Conservation (phyloP, 306 rosid genomes). For the Cicer yamashitae region DNA sequence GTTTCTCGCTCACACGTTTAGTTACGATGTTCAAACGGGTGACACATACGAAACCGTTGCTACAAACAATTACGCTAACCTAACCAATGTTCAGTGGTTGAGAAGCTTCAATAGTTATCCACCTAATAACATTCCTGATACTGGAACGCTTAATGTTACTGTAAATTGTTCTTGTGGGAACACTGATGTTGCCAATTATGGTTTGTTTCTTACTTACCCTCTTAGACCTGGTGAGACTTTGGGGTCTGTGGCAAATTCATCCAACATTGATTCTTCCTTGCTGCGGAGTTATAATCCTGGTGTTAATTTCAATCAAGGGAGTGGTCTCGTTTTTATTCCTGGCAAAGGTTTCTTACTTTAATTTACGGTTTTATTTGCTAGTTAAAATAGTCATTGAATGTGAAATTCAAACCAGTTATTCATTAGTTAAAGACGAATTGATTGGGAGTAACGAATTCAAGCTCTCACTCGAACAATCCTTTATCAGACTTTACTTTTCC, state of each 20-base stretch:
- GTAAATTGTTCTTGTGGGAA: conserved; percentile 84
- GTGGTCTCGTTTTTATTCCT: conserved; percentile 65
- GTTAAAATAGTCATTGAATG: background rate
- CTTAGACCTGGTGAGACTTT: conserved; percentile 56
- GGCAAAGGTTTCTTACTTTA: conserved; percentile 60
- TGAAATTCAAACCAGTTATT: background rate
- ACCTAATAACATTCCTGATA: conserved; percentile 47
- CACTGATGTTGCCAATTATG: conserved; percentile 53
- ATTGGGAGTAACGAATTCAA: too few species aligned
- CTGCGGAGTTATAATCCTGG: conserved; percentile 66
- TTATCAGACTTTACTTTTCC: too few species aligned
- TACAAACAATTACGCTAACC: conserved; percentile 39
- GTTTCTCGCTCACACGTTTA: conserved; percentile 63
- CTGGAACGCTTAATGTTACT: conserved; percentile 57
- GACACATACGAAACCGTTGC: conserved; percentile 57
- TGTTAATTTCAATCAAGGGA: conserved; percentile 71
- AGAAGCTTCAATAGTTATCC: conserved; percentile 51
- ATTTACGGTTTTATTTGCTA: background rate
- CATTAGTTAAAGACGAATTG: too few species aligned
- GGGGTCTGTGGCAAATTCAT: conserved; percentile 34
- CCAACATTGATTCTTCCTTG: conserved; percentile 37
- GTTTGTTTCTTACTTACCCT: conserved; percentile 79
- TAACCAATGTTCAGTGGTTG: conserved; percentile 65
- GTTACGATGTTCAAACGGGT: conserved; percentile 43
- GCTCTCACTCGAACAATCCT: too few species aligned